Percentiles rank a stretch among this genome's conserved stretches.
Evolutionary conservation across 495 filamentous ascomycete species (phyloP).

Genomic region (Penicillium soppii): DNA sequence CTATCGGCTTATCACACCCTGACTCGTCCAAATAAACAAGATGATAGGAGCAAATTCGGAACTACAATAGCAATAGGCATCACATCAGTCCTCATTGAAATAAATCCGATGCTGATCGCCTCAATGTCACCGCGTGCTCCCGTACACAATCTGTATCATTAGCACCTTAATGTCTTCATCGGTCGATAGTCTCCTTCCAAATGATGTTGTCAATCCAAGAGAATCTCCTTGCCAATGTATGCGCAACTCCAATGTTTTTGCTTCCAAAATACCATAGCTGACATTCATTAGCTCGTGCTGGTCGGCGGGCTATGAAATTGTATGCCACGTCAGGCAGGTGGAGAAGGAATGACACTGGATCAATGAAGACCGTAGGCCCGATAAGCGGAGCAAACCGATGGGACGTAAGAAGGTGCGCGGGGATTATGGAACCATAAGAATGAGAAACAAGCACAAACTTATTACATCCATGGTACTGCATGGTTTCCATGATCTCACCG

Average conservation of each 20-base stretch:
- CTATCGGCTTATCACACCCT: no score
- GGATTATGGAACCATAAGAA: conserved; percentile 9
- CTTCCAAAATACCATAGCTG: conserved; percentile 9
- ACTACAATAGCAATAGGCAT: no score
- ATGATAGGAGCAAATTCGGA: no score
- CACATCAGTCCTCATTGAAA: no score
- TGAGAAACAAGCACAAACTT: conserved; percentile 8
- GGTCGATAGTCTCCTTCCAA: conserved; percentile 11
- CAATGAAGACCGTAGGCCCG: neutral
- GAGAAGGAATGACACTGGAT: conserved; percentile 8
- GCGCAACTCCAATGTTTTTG: conserved; percentile 4
- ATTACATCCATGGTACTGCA: neutral
- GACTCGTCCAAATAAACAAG: no score
- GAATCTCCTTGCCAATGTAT: conserved; percentile 6
- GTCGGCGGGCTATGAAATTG: conserved; percentile 7
- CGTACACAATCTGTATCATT: no score
- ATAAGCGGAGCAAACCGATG: neutral
- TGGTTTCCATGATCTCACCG: conserved; percentile 1
- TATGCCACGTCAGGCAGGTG: conserved; percentile 10
- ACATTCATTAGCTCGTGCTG: conserved; percentile 9
- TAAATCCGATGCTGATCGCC: no score
- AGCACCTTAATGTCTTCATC: no score
- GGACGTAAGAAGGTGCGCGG: conserved; percentile 8
- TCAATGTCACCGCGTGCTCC: no score
- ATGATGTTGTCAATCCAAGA: conserved; percentile 8